Evolutionary conservation across 345 rosid species (phyloP), one percentile per base, ranked within the genome.

Genomic region (Eucalyptus cloeziana): DNA sequence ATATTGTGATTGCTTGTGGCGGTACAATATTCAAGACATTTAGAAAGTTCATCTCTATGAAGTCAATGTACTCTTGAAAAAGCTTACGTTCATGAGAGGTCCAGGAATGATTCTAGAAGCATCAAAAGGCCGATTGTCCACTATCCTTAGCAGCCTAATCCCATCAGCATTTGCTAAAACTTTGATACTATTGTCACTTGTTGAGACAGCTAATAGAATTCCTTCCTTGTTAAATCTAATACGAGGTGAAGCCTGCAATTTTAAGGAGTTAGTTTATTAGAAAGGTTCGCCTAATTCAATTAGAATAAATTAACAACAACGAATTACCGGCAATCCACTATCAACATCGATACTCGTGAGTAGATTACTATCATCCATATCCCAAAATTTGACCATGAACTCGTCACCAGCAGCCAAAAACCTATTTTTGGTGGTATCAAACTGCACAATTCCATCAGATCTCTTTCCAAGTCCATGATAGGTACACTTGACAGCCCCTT

Each of bases 321-420:
- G 60, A 64, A n/a, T 91, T 94, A 96, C 99, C 94, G 91, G 93
- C 76, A 97, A 90, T 92, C 97, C 99, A 91, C 97, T 97, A 49
- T 95, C 97, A 86, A 97, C 97, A 87, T 94, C 92, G 87, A 88
- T 93, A 90, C 95, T 95, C 7, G 97, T 92, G 88, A 96, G 90
- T 27, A 89, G 62, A 89, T 90, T 95, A 54, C 80, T 13, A 90
- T 89, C 90, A 86, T 96, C 96, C 97, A 95, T 94, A 88, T 97
- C 96, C 98, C 99, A 97, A 86, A 95, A 92, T 92, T 97, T 96
- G 88, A 96, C 89, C 89, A 87, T 90, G 81, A 89, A 95, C 89
- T 97, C 98, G 86, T 96, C 99, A 79, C 97, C 97, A 92, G 93
- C 96, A 90, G 94, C 98, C 94, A 97, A 93, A 88, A 94, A 94